Conservation (phyloP, 2,329 filamentous ascomycete genomes). For the Penicillium psychrosexuale region DNA sequence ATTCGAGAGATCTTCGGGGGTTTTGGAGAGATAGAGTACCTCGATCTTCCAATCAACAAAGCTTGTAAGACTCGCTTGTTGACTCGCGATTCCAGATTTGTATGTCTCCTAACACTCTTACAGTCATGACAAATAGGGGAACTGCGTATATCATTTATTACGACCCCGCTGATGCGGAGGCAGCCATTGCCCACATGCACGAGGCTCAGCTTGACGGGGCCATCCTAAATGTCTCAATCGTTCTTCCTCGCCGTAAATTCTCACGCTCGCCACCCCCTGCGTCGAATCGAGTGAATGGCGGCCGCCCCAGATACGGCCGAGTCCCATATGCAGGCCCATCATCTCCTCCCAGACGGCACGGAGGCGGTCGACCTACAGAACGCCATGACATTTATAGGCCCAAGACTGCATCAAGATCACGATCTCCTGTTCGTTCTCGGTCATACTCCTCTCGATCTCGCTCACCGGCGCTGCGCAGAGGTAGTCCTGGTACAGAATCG, state of each 20-base stretch:
- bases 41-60: constrained; percentile 87
- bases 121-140: constrained; percentile 84
- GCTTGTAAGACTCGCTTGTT: constrained; percentile 58
- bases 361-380: constrained; percentile 44
- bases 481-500: constrained; percentile 33
- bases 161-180: constrained; percentile 73
- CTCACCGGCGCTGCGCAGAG: constrained; percentile 41
- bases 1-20: constrained; percentile 86
- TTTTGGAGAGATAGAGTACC: constrained; percentile 79
- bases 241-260: constrained; percentile 78
- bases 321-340: constrained; percentile 25
- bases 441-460: constrained; percentile 42
- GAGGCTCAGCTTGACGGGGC: constrained; percentile 90
- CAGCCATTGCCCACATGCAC: constrained; percentile 94
- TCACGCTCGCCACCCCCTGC: constrained; percentile 73
- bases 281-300: constrained; percentile 59
- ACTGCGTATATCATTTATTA: constrained; percentile 89
- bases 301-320: constrained; percentile 43
- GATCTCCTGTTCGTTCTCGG: constrained; percentile 38
- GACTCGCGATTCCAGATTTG: neutral
- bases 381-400: constrained; percentile 58
- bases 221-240: constrained; percentile 80
- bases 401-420: constrained; percentile 53
- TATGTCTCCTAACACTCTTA: neutral
- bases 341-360: constrained; percentile 38